A percentile compares a stretch with the other conserved stretches of the same genome.
These are phyloP conservation scores for Penicillium glabrum DNA, from an alignment of 2,329 filamentous ascomycete genomes.

Conservation along the genomic window DNA sequence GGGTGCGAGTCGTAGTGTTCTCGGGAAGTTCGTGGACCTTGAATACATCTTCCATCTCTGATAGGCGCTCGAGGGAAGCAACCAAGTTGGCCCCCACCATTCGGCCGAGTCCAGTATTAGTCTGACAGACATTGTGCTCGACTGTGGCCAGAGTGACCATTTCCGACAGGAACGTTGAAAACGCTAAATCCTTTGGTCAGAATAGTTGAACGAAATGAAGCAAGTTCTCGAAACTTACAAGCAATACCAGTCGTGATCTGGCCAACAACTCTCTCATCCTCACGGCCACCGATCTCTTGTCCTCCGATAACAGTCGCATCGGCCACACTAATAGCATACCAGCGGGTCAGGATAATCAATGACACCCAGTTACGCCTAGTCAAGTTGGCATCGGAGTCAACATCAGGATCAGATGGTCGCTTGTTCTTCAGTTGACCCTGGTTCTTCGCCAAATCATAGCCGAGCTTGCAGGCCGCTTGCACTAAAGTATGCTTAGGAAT, in stretches of 20 bases:
- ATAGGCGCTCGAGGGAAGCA: constrained; percentile 39
- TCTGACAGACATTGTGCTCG: constrained; percentile 37
- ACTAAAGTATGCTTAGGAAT: constrained; percentile 41
- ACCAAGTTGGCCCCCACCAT: constrained; percentile 38
- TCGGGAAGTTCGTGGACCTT: constrained; percentile 27
- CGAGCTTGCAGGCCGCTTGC: constrained; percentile 40
- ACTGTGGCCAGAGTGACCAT: constrained; percentile 34
- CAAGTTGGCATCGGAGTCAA: constrained; percentile 43
- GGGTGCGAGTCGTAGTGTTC: constrained; percentile 24
- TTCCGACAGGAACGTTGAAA: constrained; percentile 39
- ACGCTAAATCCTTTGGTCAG: constrained; percentile 22
- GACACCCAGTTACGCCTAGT: constrained; percentile 42
- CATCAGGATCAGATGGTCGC: constrained; percentile 33
- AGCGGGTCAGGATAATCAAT: constrained; percentile 40
- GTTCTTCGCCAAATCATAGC: constrained; percentile 39
- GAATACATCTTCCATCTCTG: constrained; percentile 36
- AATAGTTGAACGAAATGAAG: not conserved
- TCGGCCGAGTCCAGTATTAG: constrained; percentile 36
- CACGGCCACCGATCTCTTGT: constrained; percentile 39
- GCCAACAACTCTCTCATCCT: constrained; percentile 41
- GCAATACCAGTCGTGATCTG: constrained; percentile 37
- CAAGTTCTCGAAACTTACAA: constrained; percentile 30
- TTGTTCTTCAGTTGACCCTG: constrained; percentile 41
- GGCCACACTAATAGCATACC: constrained; percentile 44
- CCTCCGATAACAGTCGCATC: constrained; percentile 39